Base-by-base conservation (phyloP, 108 stramenopile genomes). In the Craspedostauros australis region DNA sequence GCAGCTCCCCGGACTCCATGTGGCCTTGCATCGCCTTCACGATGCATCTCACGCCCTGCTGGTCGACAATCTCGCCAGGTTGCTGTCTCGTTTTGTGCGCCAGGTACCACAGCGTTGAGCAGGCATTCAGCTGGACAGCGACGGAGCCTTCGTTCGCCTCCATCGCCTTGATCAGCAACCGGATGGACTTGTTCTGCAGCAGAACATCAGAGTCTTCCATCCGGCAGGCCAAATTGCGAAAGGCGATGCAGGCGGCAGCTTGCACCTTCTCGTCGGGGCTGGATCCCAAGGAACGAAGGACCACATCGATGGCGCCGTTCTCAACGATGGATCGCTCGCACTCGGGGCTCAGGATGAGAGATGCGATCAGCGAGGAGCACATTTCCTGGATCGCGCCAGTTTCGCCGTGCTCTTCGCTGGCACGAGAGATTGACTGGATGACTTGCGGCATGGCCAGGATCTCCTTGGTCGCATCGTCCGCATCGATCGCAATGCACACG, bases 1-100 rank as follows among this genome's bases (percentile, higher is more conserved):
- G 63, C 16, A 79, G 38, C 5, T 64, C 75, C 14, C 52, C 24
- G n/a, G 69, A 81, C 22, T 73, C 75, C 24, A 70, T 38, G 22
- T 70, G 60, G 14, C 12, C 49, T 58, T 76, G 81, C 77, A 83
- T 76, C 5, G 77, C 69, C 28, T 54, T 59, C 27, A 69, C 59
- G 23, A 76, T 53, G 16, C 44, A 66, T n/a, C 52, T 7, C 4
- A 60, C 62, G 5, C 49, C 45, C 27, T 46, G n/a, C 18, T 32
- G 0, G 8, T 33, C 60, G 30, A 70, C 53, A 5, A 43, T 27
- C 8, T 22, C 23, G 4, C 25, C 50, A 28, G 56, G 49, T 1
- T 57, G 31, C 14, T 58, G n/a, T 5, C 24, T 16, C 16, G 55
- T 50, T 42, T 57, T 61, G 24, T 44, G 50, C 6, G 45, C 24